Conservation (phyloP, 2,329 filamentous ascomycete genomes). For the Magnaporthiopsis poae region DNA sequence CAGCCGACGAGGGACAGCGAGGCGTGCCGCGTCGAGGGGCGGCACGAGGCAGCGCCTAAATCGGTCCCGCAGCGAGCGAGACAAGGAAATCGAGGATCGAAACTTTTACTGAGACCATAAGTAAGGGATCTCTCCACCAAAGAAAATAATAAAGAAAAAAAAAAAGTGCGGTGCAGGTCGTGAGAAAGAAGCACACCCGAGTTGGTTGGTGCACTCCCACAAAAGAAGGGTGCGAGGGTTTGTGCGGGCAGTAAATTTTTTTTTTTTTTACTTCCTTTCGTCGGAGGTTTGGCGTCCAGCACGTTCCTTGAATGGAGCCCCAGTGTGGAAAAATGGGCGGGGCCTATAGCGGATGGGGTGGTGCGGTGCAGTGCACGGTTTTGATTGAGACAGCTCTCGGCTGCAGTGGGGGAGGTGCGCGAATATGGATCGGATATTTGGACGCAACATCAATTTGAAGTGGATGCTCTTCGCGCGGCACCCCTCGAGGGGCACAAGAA, state of each 20-base stretch:
- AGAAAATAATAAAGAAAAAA: neutral
- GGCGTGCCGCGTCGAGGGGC: neutral
- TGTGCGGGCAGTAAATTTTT: constrained; percentile 20
- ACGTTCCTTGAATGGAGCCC: constrained; percentile 1
- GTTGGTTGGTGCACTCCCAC: constrained; percentile 8
- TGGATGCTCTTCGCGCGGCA: neutral
- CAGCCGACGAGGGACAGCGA: neutral
- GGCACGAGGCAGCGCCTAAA: no score
- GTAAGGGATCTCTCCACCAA: neutral
- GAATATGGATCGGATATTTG: constrained; percentile 24
- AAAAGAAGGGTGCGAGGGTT: constrained; percentile 11
- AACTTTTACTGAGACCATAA: neutral
- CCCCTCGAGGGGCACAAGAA: neutral
- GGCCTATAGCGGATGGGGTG: neutral
- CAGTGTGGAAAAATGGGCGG: neutral
- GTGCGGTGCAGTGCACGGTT: neutral
- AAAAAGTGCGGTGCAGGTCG: neutral
- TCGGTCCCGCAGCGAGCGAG: neutral
- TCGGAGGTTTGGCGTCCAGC: constrained; percentile 1
- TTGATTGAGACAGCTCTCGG: constrained; percentile 7
- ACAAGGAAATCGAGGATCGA: neutral
- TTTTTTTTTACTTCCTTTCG: constrained; percentile 10
- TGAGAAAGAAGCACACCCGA: constrained; percentile 2
- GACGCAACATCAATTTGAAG: neutral
- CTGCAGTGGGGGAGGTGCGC: constrained; percentile 23